Evolutionary conservation across 306 rosid species (phyloP).

Genomic region (Crotalaria pallida): DNA sequence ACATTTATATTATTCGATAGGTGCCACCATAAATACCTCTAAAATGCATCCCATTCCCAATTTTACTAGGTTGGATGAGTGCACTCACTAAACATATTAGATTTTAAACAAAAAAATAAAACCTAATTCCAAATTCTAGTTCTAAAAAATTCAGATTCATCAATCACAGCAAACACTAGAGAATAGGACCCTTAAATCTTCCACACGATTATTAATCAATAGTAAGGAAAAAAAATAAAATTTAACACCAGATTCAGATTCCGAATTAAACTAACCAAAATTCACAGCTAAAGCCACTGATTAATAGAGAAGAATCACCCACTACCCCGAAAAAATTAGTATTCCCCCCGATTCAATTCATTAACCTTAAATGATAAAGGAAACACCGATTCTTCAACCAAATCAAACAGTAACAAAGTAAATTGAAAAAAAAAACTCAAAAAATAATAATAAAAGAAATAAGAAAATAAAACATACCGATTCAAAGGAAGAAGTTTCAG

Average conservation of each 20-base stretch:
- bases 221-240: neutral
- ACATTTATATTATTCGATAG: too few relatives aligned
- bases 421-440: conserved; percentile 3
- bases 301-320: neutral
- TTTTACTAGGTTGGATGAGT: too few relatives aligned
- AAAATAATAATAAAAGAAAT: neutral
- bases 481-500: conserved; percentile 22
- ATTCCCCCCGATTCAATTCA: neutral
- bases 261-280: neutral
- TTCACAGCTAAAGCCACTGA: neutral
- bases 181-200: neutral
- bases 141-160: conserved; percentile 5
- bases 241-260: neutral
- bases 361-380: neutral
- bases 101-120: neutral
- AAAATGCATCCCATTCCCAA: too few relatives aligned
- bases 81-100: neutral
- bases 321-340: neutral
- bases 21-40: too few relatives aligned
- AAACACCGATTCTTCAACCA: neutral
- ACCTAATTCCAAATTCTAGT: conserved; percentile 4
- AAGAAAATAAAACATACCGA: conserved; percentile 2
- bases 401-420: neutral
- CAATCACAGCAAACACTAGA: neutral
- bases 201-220: neutral